Percentiles rank a stretch among this genome's conserved stretches.
Conservation (phyloP, 1,284 basidiomycete genomes). For the Xerocomus amazonicus region DNA sequence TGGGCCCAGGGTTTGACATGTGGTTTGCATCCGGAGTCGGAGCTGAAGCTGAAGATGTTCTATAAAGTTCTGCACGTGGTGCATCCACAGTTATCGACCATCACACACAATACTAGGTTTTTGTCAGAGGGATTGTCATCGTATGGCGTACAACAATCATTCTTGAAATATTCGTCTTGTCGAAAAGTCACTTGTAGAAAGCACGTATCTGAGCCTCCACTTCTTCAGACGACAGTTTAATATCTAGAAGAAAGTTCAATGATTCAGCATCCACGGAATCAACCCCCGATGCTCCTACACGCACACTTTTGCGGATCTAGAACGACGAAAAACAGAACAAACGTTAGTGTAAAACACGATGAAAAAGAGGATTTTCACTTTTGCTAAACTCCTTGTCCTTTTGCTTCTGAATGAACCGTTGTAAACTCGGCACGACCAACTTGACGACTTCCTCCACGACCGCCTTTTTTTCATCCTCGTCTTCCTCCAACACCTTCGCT, state of each 20-base stretch:
- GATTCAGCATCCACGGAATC: constrained; percentile 6
- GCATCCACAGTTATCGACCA: too few species aligned
- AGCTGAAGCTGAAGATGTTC: too few species aligned
- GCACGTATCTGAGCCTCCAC: constrained; percentile 67
- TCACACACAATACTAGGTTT: too few species aligned
- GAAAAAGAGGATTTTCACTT: constrained; percentile 41
- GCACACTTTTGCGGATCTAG: constrained; percentile 78
- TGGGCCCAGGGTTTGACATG: too few species aligned
- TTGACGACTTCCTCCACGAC: constrained; percentile 70
- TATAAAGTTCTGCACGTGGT: too few species aligned
- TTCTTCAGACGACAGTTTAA: constrained; percentile 71
- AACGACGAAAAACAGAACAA: neutral
- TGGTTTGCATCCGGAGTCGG: too few species aligned
- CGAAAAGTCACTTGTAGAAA: constrained; percentile 42
- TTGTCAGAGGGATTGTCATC: too few species aligned
- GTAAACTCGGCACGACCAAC: constrained; percentile 68
- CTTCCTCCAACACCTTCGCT: constrained; percentile 68
- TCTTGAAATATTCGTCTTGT: too few species aligned
- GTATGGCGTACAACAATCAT: too few species aligned
- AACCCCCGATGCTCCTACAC: constrained; percentile 26
- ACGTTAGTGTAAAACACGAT: neutral
- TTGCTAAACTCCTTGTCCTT: constrained; percentile 79
- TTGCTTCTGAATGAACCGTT: constrained; percentile 69
- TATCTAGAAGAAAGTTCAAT: constrained; percentile 47
- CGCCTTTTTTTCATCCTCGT: constrained; percentile 51